Evolutionary conservation across 169 alveolate species (phyloP).

Genomic region (Neospora caninum): DNA sequence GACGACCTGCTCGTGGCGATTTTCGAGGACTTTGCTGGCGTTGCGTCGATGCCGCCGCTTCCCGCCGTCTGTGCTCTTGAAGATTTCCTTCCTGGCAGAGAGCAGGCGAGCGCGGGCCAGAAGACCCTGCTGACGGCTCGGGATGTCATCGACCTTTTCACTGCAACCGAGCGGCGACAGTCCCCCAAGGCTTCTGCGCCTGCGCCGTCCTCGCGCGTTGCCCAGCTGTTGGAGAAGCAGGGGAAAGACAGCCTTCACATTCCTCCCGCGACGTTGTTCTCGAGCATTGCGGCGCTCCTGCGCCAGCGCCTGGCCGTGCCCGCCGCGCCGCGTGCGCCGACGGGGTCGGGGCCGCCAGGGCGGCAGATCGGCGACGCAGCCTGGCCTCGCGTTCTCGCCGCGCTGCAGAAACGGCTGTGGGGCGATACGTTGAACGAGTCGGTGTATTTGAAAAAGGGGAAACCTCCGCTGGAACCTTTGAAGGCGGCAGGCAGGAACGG

Average conservation of each 20-base stretch:
- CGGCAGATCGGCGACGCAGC: background rate
- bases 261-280: background rate
- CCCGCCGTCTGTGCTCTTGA: background rate
- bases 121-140: background rate
- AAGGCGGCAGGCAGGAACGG: background rate
- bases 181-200: background rate
- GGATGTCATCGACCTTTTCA: constrained; percentile 23
- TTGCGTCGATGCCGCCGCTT: constrained; percentile 5
- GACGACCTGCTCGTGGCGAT: constrained; percentile 39
- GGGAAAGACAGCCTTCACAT: background rate
- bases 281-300: background rate
- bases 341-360: background rate
- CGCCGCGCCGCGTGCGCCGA: background rate
- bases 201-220: background rate
- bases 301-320: constrained; percentile 13
- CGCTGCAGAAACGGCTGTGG: constrained; percentile 13
- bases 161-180: background rate
- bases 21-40: constrained; percentile 32
- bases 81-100: background rate
- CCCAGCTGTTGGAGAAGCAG: background rate
- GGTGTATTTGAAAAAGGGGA: constrained; percentile 26
- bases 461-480: constrained; percentile 11
- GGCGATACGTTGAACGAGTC: constrained; percentile 31
- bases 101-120: background rate
- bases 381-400: background rate